Conservation (phyloP, 1,284 basidiomycete species). For the Microbotryum scabiosae region DNA sequence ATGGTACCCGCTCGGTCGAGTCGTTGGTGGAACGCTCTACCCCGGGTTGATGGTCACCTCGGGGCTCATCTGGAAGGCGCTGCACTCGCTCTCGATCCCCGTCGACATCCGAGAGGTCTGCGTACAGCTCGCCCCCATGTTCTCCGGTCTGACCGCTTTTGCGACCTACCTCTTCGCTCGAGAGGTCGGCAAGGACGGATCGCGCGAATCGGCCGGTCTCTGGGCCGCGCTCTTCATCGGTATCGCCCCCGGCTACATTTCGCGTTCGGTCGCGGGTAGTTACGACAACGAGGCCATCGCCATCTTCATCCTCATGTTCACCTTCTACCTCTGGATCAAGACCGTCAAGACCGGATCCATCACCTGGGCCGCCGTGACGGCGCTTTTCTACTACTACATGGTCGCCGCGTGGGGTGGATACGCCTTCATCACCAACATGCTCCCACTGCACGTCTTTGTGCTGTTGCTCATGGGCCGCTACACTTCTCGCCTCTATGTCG, state of each 20-base stretch:
- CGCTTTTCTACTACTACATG: slow-evolving; percentile 99
- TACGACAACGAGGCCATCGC: slow-evolving; percentile 99
- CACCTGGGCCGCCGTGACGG: slow-evolving; percentile 79
- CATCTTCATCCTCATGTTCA: slow-evolving; percentile 99
- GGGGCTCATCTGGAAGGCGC: slow-evolving; percentile 87
- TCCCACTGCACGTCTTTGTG: slow-evolving; percentile 86
- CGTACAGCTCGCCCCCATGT: slow-evolving; percentile 92
- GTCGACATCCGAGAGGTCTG: slow-evolving; percentile 97
- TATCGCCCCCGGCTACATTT: slow-evolving; percentile 95
- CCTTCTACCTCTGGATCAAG: slow-evolving; percentile 96
- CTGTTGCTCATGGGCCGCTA: slow-evolving; percentile 96
- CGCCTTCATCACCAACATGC: slow-evolving; percentile 99
- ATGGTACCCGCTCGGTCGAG: slow-evolving; percentile 91
- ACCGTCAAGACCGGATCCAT: slow-evolving; percentile 90
- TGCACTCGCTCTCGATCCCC: slow-evolving; percentile 81
- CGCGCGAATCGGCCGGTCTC: slow-evolving; percentile 73
- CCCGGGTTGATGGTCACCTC: slow-evolving; percentile 97
- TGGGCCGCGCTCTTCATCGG: slow-evolving; percentile 98
- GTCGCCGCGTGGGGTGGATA: slow-evolving; percentile 99
- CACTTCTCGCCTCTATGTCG: slow-evolving; percentile 83
- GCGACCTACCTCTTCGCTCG: slow-evolving; percentile 57
- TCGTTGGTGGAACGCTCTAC: slow-evolving; percentile 96
- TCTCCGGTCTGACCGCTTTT: slow-evolving; percentile 90
- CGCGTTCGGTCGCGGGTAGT: slow-evolving; percentile 94
- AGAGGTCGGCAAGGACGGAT: slow-evolving; percentile 56